These are phyloP conservation scores for Lasiodiplodia sp. DNA, from an alignment of 2,329 filamentous ascomycete species.

Conservation along the genomic window DNA sequence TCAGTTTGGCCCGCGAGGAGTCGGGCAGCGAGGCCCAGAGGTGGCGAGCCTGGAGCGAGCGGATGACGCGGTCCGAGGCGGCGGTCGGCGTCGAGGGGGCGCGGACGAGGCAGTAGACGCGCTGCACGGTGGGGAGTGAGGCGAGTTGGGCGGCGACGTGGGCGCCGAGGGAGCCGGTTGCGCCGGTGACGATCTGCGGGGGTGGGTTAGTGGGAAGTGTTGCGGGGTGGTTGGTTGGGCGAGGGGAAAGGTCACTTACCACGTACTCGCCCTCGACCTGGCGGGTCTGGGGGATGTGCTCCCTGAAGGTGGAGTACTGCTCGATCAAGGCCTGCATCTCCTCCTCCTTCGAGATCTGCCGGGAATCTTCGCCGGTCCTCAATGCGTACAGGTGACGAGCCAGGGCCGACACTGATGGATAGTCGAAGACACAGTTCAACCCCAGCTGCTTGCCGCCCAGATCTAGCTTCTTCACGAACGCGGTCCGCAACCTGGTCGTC, in stretches of 20 bases:
- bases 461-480: conserved; percentile 60
- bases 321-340: conserved; percentile 57
- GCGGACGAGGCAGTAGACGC: conserved; percentile 62
- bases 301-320: conserved; percentile 51
- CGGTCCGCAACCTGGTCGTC: conserved; percentile 62
- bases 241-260: background rate
- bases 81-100: conserved; percentile 46
- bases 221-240: background rate
- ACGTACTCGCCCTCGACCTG: conserved; percentile 33
- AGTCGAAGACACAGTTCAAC: conserved; percentile 67
- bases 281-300: conserved; percentile 34
- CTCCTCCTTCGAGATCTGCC: conserved; percentile 47
- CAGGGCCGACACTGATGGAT: conserved; percentile 58
- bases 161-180: conserved; percentile 70
- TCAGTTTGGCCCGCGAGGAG: conserved; percentile 39
- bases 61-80: conserved; percentile 44
- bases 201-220: conserved; percentile 41
- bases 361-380: conserved; percentile 45
- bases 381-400: conserved; percentile 55
- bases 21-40: conserved; percentile 41
- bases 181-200: conserved; percentile 60
- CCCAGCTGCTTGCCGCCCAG: conserved; percentile 55
- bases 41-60: conserved; percentile 46
- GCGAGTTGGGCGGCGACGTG: conserved; percentile 59
- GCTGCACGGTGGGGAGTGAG: conserved; percentile 38